Base-by-base conservation (phyloP, 164 flowering plant genomes). In the Dillenia suffruticosa region DNA sequence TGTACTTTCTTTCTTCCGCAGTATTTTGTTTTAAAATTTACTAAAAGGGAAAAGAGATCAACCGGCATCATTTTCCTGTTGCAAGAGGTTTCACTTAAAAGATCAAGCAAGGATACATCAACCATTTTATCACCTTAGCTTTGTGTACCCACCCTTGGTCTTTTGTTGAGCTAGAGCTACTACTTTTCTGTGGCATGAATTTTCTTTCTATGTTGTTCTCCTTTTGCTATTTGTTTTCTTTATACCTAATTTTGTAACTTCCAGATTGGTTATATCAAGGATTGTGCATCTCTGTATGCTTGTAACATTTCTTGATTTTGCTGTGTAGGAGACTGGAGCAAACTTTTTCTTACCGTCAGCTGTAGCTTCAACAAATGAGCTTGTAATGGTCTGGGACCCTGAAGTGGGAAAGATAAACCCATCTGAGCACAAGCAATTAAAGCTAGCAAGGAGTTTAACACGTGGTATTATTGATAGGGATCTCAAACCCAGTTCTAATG, bases 381-480 rank as follows among this genome's bases (percentile, higher is more conserved):
- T 92, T 63, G 99, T 95, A 56, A 82, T 72, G 52, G 97, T 95
- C 58, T 95, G 97, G 97, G 99, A 95, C 68, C 97, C 99, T 13
- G 99, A 95, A 76, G 79, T 95, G 54, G 97, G 97, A 62, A 92
- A 78, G 71, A 79, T 82, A 49, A 95, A 95, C 77, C 99, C 99
- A 46, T 89, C 97, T 44, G 97, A 95, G 82, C 99, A 95, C 76
- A 95, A 95, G 83, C 97, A 95, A 70, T 81, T 89, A 57, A 95
- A 92, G 81, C 77, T 95, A 48, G 97, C 97, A 2, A 88, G 99
- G 72, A 92, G 99, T 72, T 78, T 95, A 70, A 82, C 83, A 54
- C 96, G 99, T 69, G 97, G 97, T 63, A 85, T 95, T 67, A 92
- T 95, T 65, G 99, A 95, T 73, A 83, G 81, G 70, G 97, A 95